phyloP scores from a whole-genome alignment of 192 early-diverging fungal genomes.

The Podila epicladia region DNA sequence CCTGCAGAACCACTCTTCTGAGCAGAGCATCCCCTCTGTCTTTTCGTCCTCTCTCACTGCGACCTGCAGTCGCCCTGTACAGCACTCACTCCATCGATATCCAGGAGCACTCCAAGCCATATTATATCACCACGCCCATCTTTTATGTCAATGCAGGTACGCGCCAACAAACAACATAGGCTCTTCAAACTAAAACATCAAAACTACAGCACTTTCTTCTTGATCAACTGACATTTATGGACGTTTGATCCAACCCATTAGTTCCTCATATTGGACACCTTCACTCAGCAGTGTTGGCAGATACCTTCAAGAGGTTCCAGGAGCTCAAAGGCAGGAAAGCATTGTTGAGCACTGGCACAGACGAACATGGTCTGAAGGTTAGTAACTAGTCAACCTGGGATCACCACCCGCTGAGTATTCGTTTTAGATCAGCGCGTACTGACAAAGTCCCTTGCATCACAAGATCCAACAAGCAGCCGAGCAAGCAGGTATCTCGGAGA shows the following conservation, averaged over 20 bases:
- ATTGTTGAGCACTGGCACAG: constrained; percentile 82
- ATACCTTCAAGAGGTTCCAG: constrained; percentile 81
- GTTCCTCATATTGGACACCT: constrained; percentile 96
- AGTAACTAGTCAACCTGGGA: not conserved
- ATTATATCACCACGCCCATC: constrained; percentile 87
- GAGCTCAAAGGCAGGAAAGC: constrained; percentile 71
- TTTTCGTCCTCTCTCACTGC: constrained; percentile 3
- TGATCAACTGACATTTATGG: not conserved
- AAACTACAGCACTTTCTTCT: not conserved
- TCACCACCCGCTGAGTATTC: not conserved
- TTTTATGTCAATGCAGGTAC: constrained; percentile 89
- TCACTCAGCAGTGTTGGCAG: constrained; percentile 88
- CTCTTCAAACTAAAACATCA: not conserved
- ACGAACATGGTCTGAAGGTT: constrained; percentile 96
- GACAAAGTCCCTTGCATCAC: not conserved
- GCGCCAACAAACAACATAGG: not conserved
- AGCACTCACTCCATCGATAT: constrained; percentile 3
- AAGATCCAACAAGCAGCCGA: constrained; percentile 93
- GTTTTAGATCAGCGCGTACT: not conserved
- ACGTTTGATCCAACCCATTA: not conserved
- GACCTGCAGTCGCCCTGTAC: constrained; percentile 11
- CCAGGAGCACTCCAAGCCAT: constrained; percentile 40
- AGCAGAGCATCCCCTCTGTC: not conserved
- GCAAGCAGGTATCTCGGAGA: constrained; percentile 62
- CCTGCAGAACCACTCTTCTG: not conserved